Evolutionary conservation across 495 filamentous ascomycete genomes (phyloP), one percentile per base, ranked within the genome.

Genomic region (Parathielavia appendiculata): DNA sequence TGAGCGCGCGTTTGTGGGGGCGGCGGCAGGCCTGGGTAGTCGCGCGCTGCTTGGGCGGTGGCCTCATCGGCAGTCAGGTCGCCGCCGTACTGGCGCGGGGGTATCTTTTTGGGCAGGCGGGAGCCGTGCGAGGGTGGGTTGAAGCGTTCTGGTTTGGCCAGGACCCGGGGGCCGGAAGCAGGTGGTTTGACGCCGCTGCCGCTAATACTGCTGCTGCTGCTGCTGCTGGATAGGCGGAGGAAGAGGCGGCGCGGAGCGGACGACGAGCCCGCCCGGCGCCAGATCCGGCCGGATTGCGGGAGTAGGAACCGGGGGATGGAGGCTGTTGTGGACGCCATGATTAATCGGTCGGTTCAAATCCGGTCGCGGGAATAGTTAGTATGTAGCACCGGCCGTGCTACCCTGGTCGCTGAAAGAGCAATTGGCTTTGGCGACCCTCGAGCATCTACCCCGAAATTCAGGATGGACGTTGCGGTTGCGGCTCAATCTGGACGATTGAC

Each of bases 1-100:
- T 85, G 75, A 78, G 87, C 80, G 55, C 88, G 87, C 5, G 85
- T 87, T 8, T 87, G 86, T 68, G 84, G 76, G 0, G 88, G 81
- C 30, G 90, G 86, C 73, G 91, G 87, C 80, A 92, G 84, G 54
- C 88, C 82, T 20, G 91, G 91, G 68, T 95, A 96, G 56, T 87
- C 69, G 68, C 79, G 86, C 49, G 67, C 79, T 58, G 75, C 75
- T 72, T 88, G 86, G 55, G 77, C 80, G 47, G 79, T 71, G 39
- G 75, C 73, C 67, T 95, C 83, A 39, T 80, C 73, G 22, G 75
- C 74, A 19, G 78, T 79, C 39, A 87, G 70, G 12, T 75, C 63
- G 12, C 86, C 86, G 36, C 91, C 91, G 41, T 86, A 85, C 72
- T 92, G 91, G 45, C 72, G 68, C 22, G 75, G 74, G 5, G 58